A percentile compares a stretch with the other conserved stretches of the same genome.
Evolutionary conservation across 805 yeast species (phyloP).

Genomic region (Ogataea paraovalis): DNA sequence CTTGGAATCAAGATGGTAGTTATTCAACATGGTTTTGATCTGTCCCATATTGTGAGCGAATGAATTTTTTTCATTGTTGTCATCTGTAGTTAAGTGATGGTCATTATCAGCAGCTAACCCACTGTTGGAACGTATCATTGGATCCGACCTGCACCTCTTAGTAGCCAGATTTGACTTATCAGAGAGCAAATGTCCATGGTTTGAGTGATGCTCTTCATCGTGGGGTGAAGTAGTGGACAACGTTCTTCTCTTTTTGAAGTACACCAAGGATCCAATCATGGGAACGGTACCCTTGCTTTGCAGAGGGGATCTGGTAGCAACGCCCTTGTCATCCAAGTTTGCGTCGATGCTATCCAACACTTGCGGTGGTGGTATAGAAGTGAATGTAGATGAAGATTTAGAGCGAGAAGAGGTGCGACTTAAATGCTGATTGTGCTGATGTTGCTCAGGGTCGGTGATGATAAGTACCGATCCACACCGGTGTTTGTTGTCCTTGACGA

Average conservation of each 20-base stretch:
- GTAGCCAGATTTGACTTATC: too few relatives aligned
- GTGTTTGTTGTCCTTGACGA: not conserved
- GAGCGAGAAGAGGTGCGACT: too few relatives aligned
- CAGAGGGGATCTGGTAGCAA: too few relatives aligned
- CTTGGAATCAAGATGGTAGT: not conserved
- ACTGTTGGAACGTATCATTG: not conserved
- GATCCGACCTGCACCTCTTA: not conserved
- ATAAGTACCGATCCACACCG: not conserved
- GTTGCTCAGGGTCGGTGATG: not conserved
- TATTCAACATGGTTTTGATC: not conserved
- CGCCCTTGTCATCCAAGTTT: too few relatives aligned
- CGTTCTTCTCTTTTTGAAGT: slow-evolving; percentile 16
- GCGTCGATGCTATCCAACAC: not conserved
- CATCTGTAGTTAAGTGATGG: not conserved
- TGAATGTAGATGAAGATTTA: too few relatives aligned
- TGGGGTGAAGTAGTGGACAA: slow-evolving; percentile 2
- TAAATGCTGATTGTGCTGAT: too few relatives aligned
- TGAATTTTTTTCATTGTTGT: not conserved
- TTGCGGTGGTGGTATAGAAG: too few relatives aligned
- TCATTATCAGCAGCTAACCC: not conserved
- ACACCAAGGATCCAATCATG: slow-evolving; percentile 28
- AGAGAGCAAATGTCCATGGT: too few relatives aligned
- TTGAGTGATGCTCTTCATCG: too few relatives aligned
- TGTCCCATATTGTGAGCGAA: not conserved
- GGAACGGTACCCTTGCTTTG: slow-evolving; percentile 22